Conservation (phyloP, 768 basidiomycete species). For the Psilocybe subaeruginosa region DNA sequence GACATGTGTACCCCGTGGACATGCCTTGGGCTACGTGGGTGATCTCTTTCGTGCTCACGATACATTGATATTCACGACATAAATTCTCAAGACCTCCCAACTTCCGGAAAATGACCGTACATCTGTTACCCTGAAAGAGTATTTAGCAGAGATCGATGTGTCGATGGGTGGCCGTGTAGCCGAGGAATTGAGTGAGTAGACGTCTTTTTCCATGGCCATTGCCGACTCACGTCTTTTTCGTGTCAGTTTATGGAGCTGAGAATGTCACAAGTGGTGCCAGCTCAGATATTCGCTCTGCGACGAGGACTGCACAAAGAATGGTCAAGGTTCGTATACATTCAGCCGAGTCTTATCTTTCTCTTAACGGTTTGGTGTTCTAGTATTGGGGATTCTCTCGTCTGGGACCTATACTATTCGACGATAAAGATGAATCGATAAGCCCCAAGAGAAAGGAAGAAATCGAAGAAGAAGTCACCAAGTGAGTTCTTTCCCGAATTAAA, state of each 20-base stretch:
- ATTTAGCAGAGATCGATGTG: slow-evolving; percentile 84
- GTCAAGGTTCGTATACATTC: slow-evolving; percentile 67
- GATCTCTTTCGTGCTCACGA: slow-evolving; percentile 7
- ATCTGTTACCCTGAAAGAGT: slow-evolving; percentile 75
- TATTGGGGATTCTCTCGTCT: slow-evolving; percentile 83
- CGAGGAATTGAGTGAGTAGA: slow-evolving; percentile 78
- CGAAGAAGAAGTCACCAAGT: slow-evolving; percentile 86
- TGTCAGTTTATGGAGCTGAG: slow-evolving; percentile 83
- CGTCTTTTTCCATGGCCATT: slow-evolving; percentile 8
- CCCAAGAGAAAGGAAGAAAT: slow-evolving; percentile 81
- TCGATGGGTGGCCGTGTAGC: slow-evolving; percentile 95
- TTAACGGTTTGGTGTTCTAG: slow-evolving; percentile 35
- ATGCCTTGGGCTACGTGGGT: slow-evolving; percentile 86
- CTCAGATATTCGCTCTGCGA: slow-evolving; percentile 84
- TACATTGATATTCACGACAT: slow-evolving; percentile 14
- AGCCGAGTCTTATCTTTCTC: slow-evolving; percentile 6
- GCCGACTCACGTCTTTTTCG: slow-evolving; percentile 16
- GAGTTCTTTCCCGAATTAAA: slow-evolving; percentile 33
- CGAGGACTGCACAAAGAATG: slow-evolving; percentile 80
- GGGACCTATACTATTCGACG: slow-evolving; percentile 83
- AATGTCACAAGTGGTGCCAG: slow-evolving; percentile 92
- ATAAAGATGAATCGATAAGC: slow-evolving; percentile 71
- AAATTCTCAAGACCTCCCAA: slow-evolving; percentile 61
- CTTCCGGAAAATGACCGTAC: slow-evolving; percentile 78
- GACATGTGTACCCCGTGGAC: slow-evolving; percentile 95